Conservation (phyloP, 2,329 filamentous ascomycete species). For the Pyrenophora tritici-repentis region DNA sequence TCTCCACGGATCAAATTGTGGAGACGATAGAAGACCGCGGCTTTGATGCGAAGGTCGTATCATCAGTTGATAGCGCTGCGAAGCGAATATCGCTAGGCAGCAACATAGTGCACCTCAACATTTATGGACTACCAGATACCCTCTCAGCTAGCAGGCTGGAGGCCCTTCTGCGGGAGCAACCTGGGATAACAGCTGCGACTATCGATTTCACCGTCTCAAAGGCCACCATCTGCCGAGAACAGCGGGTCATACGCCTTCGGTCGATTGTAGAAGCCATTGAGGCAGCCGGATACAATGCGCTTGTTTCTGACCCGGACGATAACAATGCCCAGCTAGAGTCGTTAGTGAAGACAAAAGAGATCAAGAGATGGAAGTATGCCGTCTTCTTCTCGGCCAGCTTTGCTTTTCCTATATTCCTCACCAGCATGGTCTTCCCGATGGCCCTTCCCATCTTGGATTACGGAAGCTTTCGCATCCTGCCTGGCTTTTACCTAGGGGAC, state of each 20-base stretch:
- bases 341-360: not conserved
- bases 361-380: constrained; percentile 81
- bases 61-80: constrained; percentile 67
- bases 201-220: constrained; percentile 76
- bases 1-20: constrained; percentile 74
- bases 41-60: constrained; percentile 81
- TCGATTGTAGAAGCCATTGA: constrained; percentile 40
- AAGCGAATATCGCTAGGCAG: constrained; percentile 59
- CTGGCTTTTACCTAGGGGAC: constrained; percentile 86
- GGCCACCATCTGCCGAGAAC: constrained; percentile 73
- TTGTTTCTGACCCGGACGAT: not conserved
- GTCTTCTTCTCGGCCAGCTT: constrained; percentile 80
- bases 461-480: constrained; percentile 68
- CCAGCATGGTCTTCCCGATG: constrained; percentile 96
- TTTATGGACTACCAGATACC: constrained; percentile 80
- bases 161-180: constrained; percentile 64
- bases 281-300: not conserved
- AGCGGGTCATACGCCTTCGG: constrained; percentile 75
- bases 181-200: constrained; percentile 75
- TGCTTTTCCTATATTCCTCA: constrained; percentile 85
- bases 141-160: constrained; percentile 73
- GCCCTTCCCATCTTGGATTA: constrained; percentile 75
- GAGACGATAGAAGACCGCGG: constrained; percentile 90
- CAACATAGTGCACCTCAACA: constrained; percentile 74
- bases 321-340: not conserved